Evolutionary conservation across 1,139 yeast genomes (phyloP).

Genomic region (Geotrichum fermentans): DNA sequence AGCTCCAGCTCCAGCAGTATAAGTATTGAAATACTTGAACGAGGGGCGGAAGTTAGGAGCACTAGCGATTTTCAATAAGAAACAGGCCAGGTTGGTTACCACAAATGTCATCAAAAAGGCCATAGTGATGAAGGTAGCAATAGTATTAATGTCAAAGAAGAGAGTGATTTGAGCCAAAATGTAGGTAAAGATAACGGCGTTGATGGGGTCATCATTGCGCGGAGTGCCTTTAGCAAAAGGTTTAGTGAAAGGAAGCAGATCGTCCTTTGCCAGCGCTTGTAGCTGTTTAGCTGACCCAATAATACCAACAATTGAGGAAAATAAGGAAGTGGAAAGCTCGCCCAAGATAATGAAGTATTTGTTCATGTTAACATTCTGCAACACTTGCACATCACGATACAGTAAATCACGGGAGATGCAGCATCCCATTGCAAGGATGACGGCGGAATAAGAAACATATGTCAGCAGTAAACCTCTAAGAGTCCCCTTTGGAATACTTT

Average conservation of each 20-base stretch:
- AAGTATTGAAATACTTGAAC: conserved; percentile 75
- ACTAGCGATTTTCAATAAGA: conserved; percentile 75
- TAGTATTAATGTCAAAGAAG: conserved; percentile 84
- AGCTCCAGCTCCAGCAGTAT: conserved; percentile 77
- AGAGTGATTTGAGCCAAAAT: conserved; percentile 73
- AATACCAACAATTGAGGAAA: conserved; percentile 89
- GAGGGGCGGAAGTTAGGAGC: conserved; percentile 97
- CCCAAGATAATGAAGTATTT: conserved; percentile 76
- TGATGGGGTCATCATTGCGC: conserved; percentile 47
- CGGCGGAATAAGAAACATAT: conserved; percentile 65
- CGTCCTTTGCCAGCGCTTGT: conserved; percentile 86
- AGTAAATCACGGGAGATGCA: conserved; percentile 75
- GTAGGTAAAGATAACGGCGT: conserved; percentile 73
- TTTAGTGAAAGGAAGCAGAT: conserved; percentile 69
- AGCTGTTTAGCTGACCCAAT: conserved; percentile 90
- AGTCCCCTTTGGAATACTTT: conserved; percentile 86
- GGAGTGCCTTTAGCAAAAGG: conserved; percentile 50
- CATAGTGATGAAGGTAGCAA: conserved; percentile 94
- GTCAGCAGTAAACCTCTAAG: conserved; percentile 73
- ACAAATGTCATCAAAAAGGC: conserved; percentile 93
- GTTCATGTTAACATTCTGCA: conserved; percentile 72
- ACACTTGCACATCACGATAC: conserved; percentile 71
- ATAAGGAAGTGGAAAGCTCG: conserved; percentile 81
- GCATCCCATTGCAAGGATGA: conserved; percentile 71
- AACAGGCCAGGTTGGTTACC: conserved; percentile 89